A percentile compares a stretch with the other conserved stretches of the same genome.
phyloP scores from a whole-genome alignment of 192 early-diverging fungal species.

The Coemansia sp. region DNA sequence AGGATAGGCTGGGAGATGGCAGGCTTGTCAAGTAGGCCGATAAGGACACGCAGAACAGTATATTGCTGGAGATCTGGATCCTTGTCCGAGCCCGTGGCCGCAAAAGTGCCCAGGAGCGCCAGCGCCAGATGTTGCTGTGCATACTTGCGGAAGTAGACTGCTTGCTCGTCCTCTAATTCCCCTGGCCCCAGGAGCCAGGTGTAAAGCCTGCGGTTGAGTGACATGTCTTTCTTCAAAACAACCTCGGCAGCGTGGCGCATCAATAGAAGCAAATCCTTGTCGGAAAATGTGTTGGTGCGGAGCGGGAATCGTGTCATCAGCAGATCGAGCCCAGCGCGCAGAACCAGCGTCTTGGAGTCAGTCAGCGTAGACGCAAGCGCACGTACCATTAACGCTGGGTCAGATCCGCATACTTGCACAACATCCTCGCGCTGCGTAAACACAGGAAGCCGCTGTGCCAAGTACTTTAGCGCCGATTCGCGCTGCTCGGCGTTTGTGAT shows the following conservation, averaged over 20 bases:
- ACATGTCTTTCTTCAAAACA: slow-evolving; percentile 90
- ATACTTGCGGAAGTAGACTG: slow-evolving; percentile 57
- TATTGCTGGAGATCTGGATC: slow-evolving; percentile 31
- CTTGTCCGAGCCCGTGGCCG: slow-evolving; percentile 20
- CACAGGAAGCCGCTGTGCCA: slow-evolving; percentile 64
- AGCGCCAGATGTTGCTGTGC: slow-evolving; percentile 57
- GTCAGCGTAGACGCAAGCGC: slow-evolving; percentile 72
- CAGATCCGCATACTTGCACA: slow-evolving; percentile 70
- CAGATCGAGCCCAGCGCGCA: slow-evolving; percentile 81
- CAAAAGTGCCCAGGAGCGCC: slow-evolving; percentile 63
- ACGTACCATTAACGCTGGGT: slow-evolving; percentile 68
- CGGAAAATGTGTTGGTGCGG: slow-evolving; percentile 55
- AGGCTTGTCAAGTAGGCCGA: slow-evolving; percentile 84
- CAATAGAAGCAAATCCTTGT: slow-evolving; percentile 68
- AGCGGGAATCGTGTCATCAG: slow-evolving; percentile 60
- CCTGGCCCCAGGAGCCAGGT: slow-evolving; percentile 78
- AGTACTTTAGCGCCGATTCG: slow-evolving; percentile 74
- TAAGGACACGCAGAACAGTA: slow-evolving; percentile 74
- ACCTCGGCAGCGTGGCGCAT: slow-evolving; percentile 75
- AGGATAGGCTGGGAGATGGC: slow-evolving; percentile 80
- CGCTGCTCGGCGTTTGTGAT: slow-evolving; percentile 70
- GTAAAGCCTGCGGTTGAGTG: slow-evolving; percentile 89
- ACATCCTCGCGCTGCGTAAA: slow-evolving; percentile 68
- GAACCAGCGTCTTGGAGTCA: slow-evolving; percentile 80
- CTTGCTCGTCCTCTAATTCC: slow-evolving; percentile 55